phyloP scores from a whole-genome alignment of 805 yeast genomes.

The Teunomyces barrocoloradensis region DNA sequence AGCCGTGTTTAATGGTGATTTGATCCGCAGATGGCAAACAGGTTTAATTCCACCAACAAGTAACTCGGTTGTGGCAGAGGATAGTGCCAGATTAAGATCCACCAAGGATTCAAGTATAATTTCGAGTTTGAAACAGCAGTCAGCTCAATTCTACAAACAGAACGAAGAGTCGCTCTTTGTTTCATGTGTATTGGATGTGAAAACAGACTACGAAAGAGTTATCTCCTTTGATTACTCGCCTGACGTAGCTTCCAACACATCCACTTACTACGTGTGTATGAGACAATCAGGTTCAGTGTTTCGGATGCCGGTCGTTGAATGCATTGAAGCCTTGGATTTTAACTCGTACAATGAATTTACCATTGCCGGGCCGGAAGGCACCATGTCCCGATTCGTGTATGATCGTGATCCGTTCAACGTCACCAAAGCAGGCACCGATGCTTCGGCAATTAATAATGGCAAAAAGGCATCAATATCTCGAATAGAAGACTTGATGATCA shows the following conservation, averaged over 20 bases:
- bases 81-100: neutral
- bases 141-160: slow-evolving; percentile 35
- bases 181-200: slow-evolving; percentile 69
- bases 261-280: slow-evolving; percentile 76
- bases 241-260: slow-evolving; percentile 44
- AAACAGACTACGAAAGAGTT: slow-evolving; percentile 76
- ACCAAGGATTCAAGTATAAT: slow-evolving; percentile 11
- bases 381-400: slow-evolving; percentile 42
- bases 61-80: neutral
- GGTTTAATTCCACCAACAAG: slow-evolving; percentile 50
- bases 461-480: neutral
- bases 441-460: neutral
- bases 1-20: slow-evolving; percentile 73
- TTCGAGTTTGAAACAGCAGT: slow-evolving; percentile 34
- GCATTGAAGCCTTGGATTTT: slow-evolving; percentile 60
- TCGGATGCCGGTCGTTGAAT: slow-evolving; percentile 70
- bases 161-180: slow-evolving; percentile 65
- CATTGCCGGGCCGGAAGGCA: slow-evolving; percentile 57
- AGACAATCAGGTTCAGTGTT: slow-evolving; percentile 87
- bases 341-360: slow-evolving; percentile 68
- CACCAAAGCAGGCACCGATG: neutral
- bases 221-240: slow-evolving; percentile 84
- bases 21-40: slow-evolving; percentile 76
- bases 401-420: slow-evolving; percentile 14
- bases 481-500: slow-evolving; percentile 1